Conservation (phyloP, 139 green algal species). For the Chlorella vulgaris region DNA sequence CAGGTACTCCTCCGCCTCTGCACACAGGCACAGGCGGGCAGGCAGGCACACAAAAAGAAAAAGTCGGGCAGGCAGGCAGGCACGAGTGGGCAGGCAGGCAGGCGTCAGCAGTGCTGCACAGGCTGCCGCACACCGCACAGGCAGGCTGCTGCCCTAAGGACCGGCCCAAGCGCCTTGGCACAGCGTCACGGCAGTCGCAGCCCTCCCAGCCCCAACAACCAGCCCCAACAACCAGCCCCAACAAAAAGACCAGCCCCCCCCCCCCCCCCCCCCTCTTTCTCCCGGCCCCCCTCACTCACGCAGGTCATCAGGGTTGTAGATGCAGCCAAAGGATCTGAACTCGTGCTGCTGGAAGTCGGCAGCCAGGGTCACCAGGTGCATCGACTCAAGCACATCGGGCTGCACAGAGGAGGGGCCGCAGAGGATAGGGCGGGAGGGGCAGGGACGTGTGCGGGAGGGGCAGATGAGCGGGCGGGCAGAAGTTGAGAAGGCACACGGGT, state of each 20-base stretch:
- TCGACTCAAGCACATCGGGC: slow-evolving; percentile 15
- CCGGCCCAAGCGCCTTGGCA: too few species aligned
- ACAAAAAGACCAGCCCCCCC: too few species aligned
- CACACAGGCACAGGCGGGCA: background rate
- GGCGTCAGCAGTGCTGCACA: background rate
- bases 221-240: too few species aligned
- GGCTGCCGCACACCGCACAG: background rate
- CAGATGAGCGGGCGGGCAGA: background rate
- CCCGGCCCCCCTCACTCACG: background rate
- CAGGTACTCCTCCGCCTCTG: slow-evolving; percentile 29
- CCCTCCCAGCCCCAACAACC: background rate
- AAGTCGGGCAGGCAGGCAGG: background rate
- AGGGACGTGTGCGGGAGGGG: background rate
- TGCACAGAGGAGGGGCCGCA: background rate
- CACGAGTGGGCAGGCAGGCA: background rate
- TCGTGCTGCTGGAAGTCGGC: slow-evolving; percentile 5
- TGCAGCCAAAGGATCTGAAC: slow-evolving; percentile 7
- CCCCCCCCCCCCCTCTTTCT: too few species aligned
- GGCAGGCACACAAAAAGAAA: too few species aligned
- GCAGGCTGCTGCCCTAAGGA: too few species aligned
- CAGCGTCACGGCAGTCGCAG: background rate
- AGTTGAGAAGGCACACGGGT: background rate
- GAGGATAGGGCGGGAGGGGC: too few species aligned
- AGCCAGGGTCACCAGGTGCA: slow-evolving; percentile 8
- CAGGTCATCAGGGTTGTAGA: slow-evolving; percentile 29